Evolutionary conservation across 192 early-diverging fungal genomes (phyloP).

Genomic region (Jimgerdemannia flammicorona): DNA sequence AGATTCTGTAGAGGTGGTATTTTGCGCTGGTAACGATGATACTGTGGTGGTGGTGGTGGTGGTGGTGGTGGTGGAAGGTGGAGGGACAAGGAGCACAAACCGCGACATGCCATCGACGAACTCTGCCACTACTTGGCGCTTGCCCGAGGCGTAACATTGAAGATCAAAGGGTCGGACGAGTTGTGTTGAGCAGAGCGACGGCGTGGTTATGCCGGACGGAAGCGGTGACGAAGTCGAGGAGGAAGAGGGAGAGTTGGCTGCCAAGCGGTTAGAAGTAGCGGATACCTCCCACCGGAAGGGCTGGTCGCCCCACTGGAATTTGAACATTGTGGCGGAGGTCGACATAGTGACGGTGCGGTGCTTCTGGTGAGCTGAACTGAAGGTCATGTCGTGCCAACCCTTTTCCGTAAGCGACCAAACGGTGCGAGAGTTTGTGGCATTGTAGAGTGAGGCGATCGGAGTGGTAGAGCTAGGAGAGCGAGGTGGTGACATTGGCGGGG

Average conservation of each 20-base stretch:
- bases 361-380: slow-evolving; percentile 7
- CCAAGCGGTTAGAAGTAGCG: neutral
- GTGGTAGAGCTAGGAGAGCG: neutral
- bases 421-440: neutral
- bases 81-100: slow-evolving; percentile 7
- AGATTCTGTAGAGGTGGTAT: neutral
- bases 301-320: slow-evolving; percentile 17
- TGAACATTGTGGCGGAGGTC: slow-evolving; percentile 11
- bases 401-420: slow-evolving; percentile 15
- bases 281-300: slow-evolving; percentile 14
- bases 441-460: slow-evolving; percentile 6
- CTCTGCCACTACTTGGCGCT: slow-evolving; percentile 3
- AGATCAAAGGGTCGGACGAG: slow-evolving; percentile 5
- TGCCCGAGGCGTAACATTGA: slow-evolving; percentile 6
- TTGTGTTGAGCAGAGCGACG: neutral
- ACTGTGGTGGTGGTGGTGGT: neutral
- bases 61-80: neutral
- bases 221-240: neutral
- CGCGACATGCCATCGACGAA: slow-evolving; percentile 5
- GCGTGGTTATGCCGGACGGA: neutral
- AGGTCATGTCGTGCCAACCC: slow-evolving; percentile 14
- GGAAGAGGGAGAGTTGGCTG: neutral
- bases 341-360: slow-evolving; percentile 14
- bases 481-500: neutral
- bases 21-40: neutral